Evolutionary conservation across 352 stramenopile genomes (phyloP).

Genomic region (Thraustotheca clavata): DNA sequence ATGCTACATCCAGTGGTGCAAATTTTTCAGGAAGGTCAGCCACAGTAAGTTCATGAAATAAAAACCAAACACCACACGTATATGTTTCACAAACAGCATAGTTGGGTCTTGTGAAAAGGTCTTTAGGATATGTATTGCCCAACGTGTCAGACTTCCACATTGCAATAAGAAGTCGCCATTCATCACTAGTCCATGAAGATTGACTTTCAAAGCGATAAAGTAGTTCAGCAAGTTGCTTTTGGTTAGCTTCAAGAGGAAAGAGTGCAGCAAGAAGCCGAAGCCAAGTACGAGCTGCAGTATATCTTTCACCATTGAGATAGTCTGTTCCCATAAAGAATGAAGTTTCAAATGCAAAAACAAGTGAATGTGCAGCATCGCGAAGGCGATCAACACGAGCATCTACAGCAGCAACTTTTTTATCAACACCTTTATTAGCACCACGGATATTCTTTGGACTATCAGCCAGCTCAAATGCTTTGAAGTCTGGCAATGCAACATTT

Average conservation of each 20-base stretch:
- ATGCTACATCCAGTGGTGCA: slow-evolving; percentile 47
- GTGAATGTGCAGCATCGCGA: slow-evolving; percentile 53
- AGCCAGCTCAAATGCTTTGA: slow-evolving; percentile 26
- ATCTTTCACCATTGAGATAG: slow-evolving; percentile 53
- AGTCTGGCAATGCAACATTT: slow-evolving; percentile 37
- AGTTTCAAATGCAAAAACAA: slow-evolving; percentile 60
- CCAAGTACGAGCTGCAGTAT: slow-evolving; percentile 54
- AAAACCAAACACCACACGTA: slow-evolving; percentile 72
- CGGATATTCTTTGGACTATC: not conserved
- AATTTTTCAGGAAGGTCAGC: slow-evolving; percentile 26
- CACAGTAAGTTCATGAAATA: slow-evolving; percentile 73
- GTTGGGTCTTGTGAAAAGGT: slow-evolving; percentile 35
- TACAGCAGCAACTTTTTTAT: slow-evolving; percentile 37
- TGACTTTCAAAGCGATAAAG: slow-evolving; percentile 31
- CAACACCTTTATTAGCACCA: slow-evolving; percentile 21
- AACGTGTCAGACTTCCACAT: slow-evolving; percentile 47
- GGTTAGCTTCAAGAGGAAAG: slow-evolving; percentile 65
- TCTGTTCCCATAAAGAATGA: slow-evolving; percentile 58
- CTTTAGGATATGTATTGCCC: slow-evolving; percentile 44
- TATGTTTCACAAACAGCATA: slow-evolving; percentile 63
- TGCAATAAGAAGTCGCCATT: slow-evolving; percentile 52
- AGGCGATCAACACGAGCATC: slow-evolving; percentile 60
- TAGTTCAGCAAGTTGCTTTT: slow-evolving; percentile 37
- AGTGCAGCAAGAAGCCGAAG: slow-evolving; percentile 41
- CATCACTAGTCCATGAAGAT: slow-evolving; percentile 38